Conservation (phyloP, 495 filamentous ascomycete species). For the Aspergillus kassunensis region DNA sequence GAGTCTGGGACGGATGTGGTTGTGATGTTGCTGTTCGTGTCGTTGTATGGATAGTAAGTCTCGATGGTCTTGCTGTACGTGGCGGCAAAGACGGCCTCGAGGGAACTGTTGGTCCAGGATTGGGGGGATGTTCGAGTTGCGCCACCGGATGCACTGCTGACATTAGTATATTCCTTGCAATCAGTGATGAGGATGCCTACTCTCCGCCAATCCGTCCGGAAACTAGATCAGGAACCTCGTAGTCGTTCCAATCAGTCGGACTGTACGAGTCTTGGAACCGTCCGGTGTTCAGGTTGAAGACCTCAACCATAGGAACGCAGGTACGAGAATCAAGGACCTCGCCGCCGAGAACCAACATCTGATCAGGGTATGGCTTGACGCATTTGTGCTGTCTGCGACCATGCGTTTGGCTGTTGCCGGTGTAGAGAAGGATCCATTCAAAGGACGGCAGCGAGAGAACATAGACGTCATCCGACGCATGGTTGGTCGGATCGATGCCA, state of each 20-base stretch:
- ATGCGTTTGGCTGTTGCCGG: constrained; percentile 36
- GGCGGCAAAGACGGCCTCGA: constrained; percentile 50
- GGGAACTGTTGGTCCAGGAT: constrained; percentile 48
- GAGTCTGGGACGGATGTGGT: not conserved
- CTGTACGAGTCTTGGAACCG: constrained; percentile 58
- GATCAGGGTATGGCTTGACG: constrained; percentile 64
- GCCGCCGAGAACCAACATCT: constrained; percentile 71
- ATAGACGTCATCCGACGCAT: constrained; percentile 63
- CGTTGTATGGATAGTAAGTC: constrained; percentile 58
- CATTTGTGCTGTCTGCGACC: constrained; percentile 62
- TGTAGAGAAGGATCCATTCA: constrained; percentile 62
- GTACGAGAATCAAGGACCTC: constrained; percentile 15
- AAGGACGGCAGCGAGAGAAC: constrained; percentile 73
- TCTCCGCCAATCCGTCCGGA: constrained; percentile 57
- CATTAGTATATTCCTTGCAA: too few relatives aligned
- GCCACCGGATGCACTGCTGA: constrained; percentile 39
- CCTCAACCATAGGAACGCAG: constrained; percentile 55
- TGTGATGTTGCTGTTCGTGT: constrained; percentile 9
- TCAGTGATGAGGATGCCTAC: constrained; percentile 30
- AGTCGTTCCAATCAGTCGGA: constrained; percentile 52
- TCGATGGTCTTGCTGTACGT: constrained; percentile 55
- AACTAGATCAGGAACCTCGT: constrained; percentile 58
- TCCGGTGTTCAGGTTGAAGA: constrained; percentile 61
- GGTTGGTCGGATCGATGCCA: constrained; percentile 33
- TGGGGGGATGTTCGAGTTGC: constrained; percentile 50